Evolutionary conservation across 2,329 filamentous ascomycete genomes (phyloP), one percentile per base, ranked within the genome.

Genomic region (Cytospora mali): DNA sequence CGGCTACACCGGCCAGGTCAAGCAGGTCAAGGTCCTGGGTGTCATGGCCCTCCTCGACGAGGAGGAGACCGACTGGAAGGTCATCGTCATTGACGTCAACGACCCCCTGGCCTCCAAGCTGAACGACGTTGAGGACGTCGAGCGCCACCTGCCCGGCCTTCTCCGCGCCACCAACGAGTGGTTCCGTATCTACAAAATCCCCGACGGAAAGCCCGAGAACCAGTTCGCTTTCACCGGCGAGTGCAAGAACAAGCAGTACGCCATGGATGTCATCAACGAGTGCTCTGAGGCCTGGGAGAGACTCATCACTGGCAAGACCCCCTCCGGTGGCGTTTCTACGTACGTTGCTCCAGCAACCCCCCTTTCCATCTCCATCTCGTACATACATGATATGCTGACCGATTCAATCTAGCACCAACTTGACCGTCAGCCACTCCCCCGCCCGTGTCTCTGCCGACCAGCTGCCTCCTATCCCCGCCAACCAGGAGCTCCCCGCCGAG

Each of bases 171-270:
- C 94, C 76, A 99, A 99, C 77, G 95, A 99, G 85, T 99, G 95
- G 95, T 99, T 99, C 93, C 93, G 95, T 80, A 99, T 99, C 88
- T 99, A 99, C 90, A 99, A 99, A 87, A 99, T 99, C 81, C 95
- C 95, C 76, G 95, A 99, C 77, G 95, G 95, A 85, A 99, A 99
- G 93, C 93, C 94, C 73, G 95, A 99, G 90, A 99, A 99, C 88
- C 95, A 98, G 84, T 99, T 99, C 76, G 95, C 95, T 74, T 99
- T 99, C 85, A 97, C 93, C 65, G 95, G 95, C 84, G 95, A 99
- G 86, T 98, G 94, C 91, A 99, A 99, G 90, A 99, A 99, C 89
- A 96, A 93, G 88, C 92, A 90, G 90, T 97, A 98, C 79, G 95
- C 95, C 77, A 90, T 90, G 78, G 95, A 99, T 68, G 91, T 99